Evolutionary conservation across 495 filamentous ascomycete genomes (phyloP).

Genomic region (Talaromyces thailandensis): DNA sequence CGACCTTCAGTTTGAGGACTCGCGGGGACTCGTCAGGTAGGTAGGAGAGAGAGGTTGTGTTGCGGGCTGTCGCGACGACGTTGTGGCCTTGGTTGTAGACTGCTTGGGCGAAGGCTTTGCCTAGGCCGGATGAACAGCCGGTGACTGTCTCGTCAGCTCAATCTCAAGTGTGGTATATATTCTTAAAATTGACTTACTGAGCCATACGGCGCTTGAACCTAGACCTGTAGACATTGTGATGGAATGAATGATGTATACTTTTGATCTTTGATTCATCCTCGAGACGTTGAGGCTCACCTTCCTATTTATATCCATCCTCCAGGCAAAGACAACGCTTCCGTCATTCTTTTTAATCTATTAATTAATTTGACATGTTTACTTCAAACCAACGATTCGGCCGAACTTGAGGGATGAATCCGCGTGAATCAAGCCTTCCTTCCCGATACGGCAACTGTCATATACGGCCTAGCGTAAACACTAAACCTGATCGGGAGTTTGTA

Average conservation of each 20-base stretch:
- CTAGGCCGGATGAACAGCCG: slow-evolving; percentile 26
- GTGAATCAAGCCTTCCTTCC: neutral
- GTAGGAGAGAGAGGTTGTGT: slow-evolving; percentile 23
- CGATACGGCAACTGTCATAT: slow-evolving; percentile 4
- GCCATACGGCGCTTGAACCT: neutral
- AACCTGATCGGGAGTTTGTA: neutral
- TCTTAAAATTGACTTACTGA: neutral
- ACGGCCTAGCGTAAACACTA: neutral
- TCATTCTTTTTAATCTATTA: neutral
- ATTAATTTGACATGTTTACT: neutral
- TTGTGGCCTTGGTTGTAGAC: slow-evolving; percentile 29
- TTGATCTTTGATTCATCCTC: neutral
- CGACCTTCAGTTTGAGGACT: slow-evolving; percentile 31
- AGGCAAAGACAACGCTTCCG: neutral
- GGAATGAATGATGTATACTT: neutral
- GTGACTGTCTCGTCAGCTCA: slow-evolving; percentile 12
- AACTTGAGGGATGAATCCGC: neutral
- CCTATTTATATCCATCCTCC: neutral
- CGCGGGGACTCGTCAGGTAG: slow-evolving; percentile 23
- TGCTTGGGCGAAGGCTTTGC: slow-evolving; percentile 30
- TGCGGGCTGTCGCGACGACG: slow-evolving; percentile 40
- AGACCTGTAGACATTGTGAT: neutral
- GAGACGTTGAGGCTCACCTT: neutral
- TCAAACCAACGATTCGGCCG: neutral
- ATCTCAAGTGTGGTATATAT: no score